phyloP scores from a whole-genome alignment of 2,329 filamentous ascomycete species.

The Catunica adiposa region DNA sequence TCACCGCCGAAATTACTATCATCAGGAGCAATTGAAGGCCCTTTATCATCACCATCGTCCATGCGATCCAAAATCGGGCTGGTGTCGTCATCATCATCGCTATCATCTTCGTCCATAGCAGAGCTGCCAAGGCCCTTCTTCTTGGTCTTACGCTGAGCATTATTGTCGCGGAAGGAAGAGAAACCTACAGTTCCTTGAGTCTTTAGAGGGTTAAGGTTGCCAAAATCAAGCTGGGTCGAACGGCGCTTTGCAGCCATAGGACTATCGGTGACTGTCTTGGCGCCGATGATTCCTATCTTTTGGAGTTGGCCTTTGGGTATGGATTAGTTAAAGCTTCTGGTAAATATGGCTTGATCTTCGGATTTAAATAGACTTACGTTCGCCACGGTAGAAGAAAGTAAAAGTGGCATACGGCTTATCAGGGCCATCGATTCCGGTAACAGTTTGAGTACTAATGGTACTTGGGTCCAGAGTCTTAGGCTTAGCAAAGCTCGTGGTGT shows the following conservation, averaged over 20 bases:
- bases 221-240: conserved; percentile 71
- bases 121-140: conserved; percentile 48
- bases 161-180: conserved; percentile 64
- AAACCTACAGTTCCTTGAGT: conserved; percentile 80
- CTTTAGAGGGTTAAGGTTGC: conserved; percentile 68
- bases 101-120: conserved; percentile 57
- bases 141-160: conserved; percentile 40
- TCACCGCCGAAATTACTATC: conserved; percentile 58
- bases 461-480: conserved; percentile 92
- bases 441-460: conserved; percentile 94
- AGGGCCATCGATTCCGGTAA: conserved; percentile 92
- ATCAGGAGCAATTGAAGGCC: conserved; percentile 45
- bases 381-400: conserved; percentile 93
- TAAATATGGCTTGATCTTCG: not conserved
- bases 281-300: conserved; percentile 79
- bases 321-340: not conserved
- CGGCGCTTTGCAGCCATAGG: conserved; percentile 54
- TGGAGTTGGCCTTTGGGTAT: conserved; percentile 60
- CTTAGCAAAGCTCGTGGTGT: conserved; percentile 95
- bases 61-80: conserved; percentile 45
- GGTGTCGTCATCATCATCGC: conserved; percentile 57
- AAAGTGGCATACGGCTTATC: conserved; percentile 94
- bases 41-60: conserved; percentile 47
- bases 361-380: conserved; percentile 47
- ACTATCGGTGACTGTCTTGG: conserved; percentile 47